phyloP scores from a whole-genome alignment of 257 asterid genomes.

The Solanum pinnatisectum region DNA sequence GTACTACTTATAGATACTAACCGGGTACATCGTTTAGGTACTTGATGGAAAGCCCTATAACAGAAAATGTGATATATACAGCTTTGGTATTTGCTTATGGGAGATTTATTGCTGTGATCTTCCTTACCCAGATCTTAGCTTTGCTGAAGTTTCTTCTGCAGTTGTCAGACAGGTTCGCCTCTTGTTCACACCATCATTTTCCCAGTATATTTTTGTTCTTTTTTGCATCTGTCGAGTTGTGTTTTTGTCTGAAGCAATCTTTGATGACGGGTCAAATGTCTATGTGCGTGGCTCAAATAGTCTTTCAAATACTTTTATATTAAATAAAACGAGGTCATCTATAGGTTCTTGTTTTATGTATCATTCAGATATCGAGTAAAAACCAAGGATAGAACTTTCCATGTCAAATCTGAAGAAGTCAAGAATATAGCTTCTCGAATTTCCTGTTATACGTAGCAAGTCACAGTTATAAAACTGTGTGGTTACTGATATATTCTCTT shows the following conservation, averaged over 20 bases:
- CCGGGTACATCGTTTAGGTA: constrained; percentile 33
- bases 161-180: constrained; percentile 74
- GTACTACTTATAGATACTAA: not conserved
- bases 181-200: not conserved
- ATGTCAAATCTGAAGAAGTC: not conserved
- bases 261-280: not conserved
- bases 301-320: not conserved
- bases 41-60: constrained; percentile 92
- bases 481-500: not conserved
- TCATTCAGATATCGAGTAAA: not conserved
- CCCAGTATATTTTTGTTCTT: not conserved
- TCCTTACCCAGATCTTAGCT: constrained; percentile 75
- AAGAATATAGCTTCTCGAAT: not conserved
- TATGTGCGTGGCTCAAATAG: not conserved
- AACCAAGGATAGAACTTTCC: not conserved
- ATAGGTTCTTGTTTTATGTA: not conserved
- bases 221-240: not conserved
- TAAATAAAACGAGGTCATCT: not conserved
- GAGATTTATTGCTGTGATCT: constrained; percentile 92
- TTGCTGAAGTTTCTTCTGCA: constrained; percentile 83
- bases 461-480: not conserved
- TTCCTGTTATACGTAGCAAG: not conserved
- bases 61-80: constrained; percentile 87
- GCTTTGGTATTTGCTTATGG: constrained; percentile 88
- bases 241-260: not conserved